phyloP scores from a whole-genome alignment of 108 stramenopile genomes.

The Aureococcus anophagefferens region DNA sequence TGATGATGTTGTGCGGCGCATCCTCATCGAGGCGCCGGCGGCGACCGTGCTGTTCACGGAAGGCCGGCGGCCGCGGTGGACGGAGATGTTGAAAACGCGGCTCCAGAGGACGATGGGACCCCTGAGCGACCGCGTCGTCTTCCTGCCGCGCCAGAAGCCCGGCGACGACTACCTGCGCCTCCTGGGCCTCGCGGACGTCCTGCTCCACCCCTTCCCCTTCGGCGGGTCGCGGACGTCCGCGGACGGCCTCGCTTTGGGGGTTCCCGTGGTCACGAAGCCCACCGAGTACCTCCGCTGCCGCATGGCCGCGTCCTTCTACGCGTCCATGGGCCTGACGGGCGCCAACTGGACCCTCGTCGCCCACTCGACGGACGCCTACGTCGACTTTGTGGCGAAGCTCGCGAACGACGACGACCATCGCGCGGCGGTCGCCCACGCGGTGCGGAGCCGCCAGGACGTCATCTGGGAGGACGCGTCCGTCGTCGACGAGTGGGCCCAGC shows the following conservation, averaged over 20 bases:
- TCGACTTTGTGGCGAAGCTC: slow-evolving; percentile 18
- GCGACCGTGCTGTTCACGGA: slow-evolving; percentile 27
- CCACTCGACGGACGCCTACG: slow-evolving; percentile 5
- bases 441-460: not conserved
- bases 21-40: slow-evolving; percentile 12
- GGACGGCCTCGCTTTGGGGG: slow-evolving; percentile 31
- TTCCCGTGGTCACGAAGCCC: slow-evolving; percentile 38
- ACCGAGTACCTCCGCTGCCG: slow-evolving; percentile 31
- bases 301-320: slow-evolving; percentile 28
- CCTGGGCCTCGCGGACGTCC: slow-evolving; percentile 23
- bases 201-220: slow-evolving; percentile 52
- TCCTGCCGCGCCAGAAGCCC: slow-evolving; percentile 7
- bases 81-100: slow-evolving; percentile 15
- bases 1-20: slow-evolving; percentile 26
- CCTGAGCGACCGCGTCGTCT: not conserved
- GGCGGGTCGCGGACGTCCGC: slow-evolving; percentile 47
- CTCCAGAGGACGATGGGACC: not conserved
- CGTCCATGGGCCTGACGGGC: not conserved
- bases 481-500: slow-evolving; percentile 16
- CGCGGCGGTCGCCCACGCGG: not conserved
- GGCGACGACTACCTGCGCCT: slow-evolving; percentile 12
- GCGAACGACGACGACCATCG: slow-evolving; percentile 7
- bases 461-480: slow-evolving; percentile 21
- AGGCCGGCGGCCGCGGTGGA: slow-evolving; percentile 29
- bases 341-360: not conserved